Base-by-base conservation (phyloP, 2,329 filamentous ascomycete genomes). In the Microsporum audouinii region DNA sequence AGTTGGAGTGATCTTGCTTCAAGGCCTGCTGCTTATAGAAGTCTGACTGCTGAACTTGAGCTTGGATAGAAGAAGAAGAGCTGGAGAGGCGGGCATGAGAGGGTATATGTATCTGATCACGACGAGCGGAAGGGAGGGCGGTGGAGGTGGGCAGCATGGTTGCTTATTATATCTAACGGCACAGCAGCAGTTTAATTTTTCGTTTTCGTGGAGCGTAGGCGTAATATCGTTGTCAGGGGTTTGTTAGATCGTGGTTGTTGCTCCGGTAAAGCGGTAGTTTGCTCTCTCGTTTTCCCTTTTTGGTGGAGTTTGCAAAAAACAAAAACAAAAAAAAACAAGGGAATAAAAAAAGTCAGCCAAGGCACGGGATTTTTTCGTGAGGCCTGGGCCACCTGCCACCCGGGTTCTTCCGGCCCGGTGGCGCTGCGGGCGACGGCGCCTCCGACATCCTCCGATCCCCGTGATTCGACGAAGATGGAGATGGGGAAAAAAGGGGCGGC, bases 1-100 rank as follows among this genome's bases (percentile, higher is more conserved):
- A 84, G 69, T 83, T 82, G 70, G 77, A 80, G 68, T 78, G 78
- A 64, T 80, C 77, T 71, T 84, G 82, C 71, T 82, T 83, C 67
- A 76, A 74, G 68, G 82, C 71, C 71, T 82, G 80, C 66, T 84
- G 80, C 74, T 79, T 76, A 71, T 77, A 76, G 73, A 82, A 84
- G 75, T 83, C 80, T 72, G 78, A 33, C 49, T 53, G 49, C 5
- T n/a, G 74, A 74, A n/a, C 1, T 5, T 34, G 74, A 75, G 75
- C 72, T 76, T 73, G 27, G 49, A 29, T 6, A 12, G 49, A 53
- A 70, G 49, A 53, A 29, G 49, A 53, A 6, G 49, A 31, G 14
- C 29, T 29, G 12, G 49, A 53, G 55, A 12, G 12, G 60, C 62
- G 71, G 78, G 73, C 70, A 67, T 33, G 63, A 58, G 69, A 71